Evolutionary conservation across 768 basidiomycete genomes (phyloP), one percentile per base, ranked within the genome.

Genomic region (Suillus americanus): DNA sequence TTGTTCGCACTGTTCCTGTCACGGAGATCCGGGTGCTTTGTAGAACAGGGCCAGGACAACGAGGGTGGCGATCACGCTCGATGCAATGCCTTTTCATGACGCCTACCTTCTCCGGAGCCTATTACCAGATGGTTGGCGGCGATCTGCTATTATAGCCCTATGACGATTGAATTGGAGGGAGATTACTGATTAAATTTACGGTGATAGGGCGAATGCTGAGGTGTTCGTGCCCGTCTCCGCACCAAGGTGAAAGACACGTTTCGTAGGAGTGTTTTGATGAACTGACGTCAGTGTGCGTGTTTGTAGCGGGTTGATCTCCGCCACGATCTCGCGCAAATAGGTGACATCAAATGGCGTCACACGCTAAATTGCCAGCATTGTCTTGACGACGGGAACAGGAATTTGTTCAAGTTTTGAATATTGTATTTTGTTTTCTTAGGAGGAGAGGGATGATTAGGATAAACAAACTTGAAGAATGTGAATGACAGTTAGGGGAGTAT

Each of bases 181-280:
- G 46, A 69, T 72, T 69, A 75, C 50, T 76, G 78, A 72, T 69
- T 74, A 14, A 62, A 66, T 20, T 73, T 75, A 66, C 68, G 67
- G 14, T 67, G 76, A 60, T 79, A 92, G 91, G 75, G 80, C 84
- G 1, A 79, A 83, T 18, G 94, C 93, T 20, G 94, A 97, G 75
- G 95, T 97, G 30, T 97, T 96, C 77, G 81, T 87, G 66, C 94
- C 95, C 57, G 79, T 94, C 65, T 83, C 89, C 41, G 91, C 92
- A n/a, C 94, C 95, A 25, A 93, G 91, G 92, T 91, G 68, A 70
- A 85, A 73, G 50, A 63, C 73, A 73, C 71, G 67, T 46, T 61
- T 41, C 56, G 38, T 51, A 48, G 60, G 23, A 59, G 25, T 54
- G 57, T 41, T 50, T 59, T 55, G 40, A 41, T 62, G 38, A 63